These are phyloP conservation scores for Ceratonia siliqua DNA, from an alignment of 306 rosid genomes.

Conservation along the genomic window DNA sequence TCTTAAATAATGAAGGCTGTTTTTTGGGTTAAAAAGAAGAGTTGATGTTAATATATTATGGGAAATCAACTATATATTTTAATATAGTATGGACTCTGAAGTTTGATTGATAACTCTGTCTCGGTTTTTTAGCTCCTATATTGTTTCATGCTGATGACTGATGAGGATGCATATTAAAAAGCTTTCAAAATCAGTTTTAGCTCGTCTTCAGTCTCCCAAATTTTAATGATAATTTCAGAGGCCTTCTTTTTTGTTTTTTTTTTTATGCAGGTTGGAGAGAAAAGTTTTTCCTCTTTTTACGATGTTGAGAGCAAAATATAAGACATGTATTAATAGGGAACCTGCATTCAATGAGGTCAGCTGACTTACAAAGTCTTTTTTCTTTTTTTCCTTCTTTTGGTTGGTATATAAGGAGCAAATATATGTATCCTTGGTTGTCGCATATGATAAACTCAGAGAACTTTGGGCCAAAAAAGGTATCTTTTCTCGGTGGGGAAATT, in stretches of 20 bases:
- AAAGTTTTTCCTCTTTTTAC: slow-evolving; percentile 86
- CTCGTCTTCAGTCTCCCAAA: background rate
- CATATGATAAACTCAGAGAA: no score
- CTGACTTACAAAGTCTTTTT: slow-evolving; percentile 1
- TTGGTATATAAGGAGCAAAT: background rate
- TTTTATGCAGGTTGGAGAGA: slow-evolving; percentile 77
- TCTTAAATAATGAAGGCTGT: background rate
- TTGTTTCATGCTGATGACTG: background rate
- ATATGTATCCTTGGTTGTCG: background rate
- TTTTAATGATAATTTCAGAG: background rate
- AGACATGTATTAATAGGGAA: slow-evolving; percentile 70
- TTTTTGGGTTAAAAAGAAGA: background rate
- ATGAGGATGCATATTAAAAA: background rate
- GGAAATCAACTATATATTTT: background rate
- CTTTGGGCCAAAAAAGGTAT: no score
- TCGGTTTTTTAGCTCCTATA: no score
- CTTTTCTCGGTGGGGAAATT: no score
- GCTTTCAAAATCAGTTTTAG: background rate
- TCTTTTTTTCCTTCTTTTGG: background rate
- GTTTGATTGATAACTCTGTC: background rate
- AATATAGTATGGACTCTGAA: background rate
- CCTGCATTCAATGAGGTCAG: slow-evolving; percentile 83
- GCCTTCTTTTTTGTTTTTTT: background rate
- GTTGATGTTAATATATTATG: background rate
- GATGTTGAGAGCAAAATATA: slow-evolving; percentile 71